Percentiles rank a stretch among this genome's conserved stretches.
phyloP scores from a whole-genome alignment of 2,329 filamentous ascomycete species.

The Fusarium kyushuense region DNA sequence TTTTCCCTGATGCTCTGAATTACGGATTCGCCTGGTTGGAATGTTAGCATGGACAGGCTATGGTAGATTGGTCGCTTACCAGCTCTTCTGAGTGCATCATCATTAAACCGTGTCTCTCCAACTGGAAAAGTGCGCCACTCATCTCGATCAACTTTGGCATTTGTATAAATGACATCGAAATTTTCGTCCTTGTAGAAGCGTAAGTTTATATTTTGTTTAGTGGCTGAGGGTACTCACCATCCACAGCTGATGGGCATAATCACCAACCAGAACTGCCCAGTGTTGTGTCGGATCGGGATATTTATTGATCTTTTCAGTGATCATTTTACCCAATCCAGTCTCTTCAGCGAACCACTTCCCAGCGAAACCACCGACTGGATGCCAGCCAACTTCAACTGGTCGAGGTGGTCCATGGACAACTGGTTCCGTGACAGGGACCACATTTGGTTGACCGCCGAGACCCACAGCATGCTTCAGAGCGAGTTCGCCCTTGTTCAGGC shows the following conservation, averaged over 20 bases:
- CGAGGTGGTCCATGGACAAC: conserved; percentile 49
- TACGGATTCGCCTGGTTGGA: conserved; percentile 60
- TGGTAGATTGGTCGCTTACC: conserved; percentile 49
- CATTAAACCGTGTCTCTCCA: conserved; percentile 66
- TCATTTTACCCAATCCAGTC: conserved; percentile 66
- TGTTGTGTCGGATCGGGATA: conserved; percentile 71
- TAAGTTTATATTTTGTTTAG: fast-evolving
- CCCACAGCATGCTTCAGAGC: conserved; percentile 54
- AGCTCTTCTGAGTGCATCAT: conserved; percentile 63
- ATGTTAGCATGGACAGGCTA: not conserved
- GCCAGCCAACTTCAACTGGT: conserved; percentile 67
- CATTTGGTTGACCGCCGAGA: conserved; percentile 51
- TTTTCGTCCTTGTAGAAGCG: conserved; percentile 60
- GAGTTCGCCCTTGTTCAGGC: conserved; percentile 52
- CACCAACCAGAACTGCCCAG: conserved; percentile 69
- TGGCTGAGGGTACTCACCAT: conserved; percentile 57
- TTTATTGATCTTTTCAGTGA: conserved; percentile 65
- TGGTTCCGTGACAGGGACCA: conserved; percentile 48
- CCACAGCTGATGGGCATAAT: conserved; percentile 69
- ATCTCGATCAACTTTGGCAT: conserved; percentile 58
- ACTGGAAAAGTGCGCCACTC: conserved; percentile 65
- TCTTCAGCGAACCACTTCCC: conserved; percentile 70
- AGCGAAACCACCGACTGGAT: conserved; percentile 66
- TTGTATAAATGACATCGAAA: conserved; percentile 68
- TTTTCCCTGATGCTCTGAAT: conserved; percentile 64